phyloP scores from a whole-genome alignment of 2,329 filamentous ascomycete species.

The Didymella lethalis region DNA sequence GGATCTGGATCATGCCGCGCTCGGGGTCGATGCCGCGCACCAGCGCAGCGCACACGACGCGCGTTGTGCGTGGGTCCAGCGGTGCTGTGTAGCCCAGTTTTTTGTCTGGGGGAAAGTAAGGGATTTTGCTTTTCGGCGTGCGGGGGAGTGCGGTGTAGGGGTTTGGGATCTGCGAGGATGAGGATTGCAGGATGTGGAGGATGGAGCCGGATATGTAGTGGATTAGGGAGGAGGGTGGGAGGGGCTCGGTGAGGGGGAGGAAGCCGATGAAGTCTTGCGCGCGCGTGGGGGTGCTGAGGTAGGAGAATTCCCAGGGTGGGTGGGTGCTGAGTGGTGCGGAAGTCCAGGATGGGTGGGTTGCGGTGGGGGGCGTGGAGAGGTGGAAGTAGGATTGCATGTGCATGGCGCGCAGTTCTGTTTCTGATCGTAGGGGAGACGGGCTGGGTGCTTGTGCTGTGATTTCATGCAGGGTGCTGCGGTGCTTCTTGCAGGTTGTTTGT shows the following conservation, averaged over 20 bases:
- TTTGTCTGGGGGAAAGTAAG: slow-evolving; percentile 64
- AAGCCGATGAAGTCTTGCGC: slow-evolving; percentile 66
- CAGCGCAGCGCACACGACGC: slow-evolving; percentile 70
- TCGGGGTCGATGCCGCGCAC: slow-evolving; percentile 72
- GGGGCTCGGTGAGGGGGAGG: slow-evolving; percentile 71
- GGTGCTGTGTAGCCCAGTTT: slow-evolving; percentile 54
- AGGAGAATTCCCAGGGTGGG: slow-evolving; percentile 69
- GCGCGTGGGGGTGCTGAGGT: slow-evolving; percentile 59
- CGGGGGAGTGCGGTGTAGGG: slow-evolving; percentile 45
- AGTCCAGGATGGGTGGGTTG: slow-evolving; percentile 57
- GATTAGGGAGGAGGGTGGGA: slow-evolving; percentile 64
- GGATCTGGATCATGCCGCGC: slow-evolving; percentile 65
- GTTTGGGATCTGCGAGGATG: slow-evolving; percentile 52
- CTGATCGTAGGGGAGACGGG: slow-evolving; percentile 60
- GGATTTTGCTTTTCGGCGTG: slow-evolving; percentile 63
- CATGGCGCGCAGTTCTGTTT: slow-evolving; percentile 74
- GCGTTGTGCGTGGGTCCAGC: slow-evolving; percentile 67
- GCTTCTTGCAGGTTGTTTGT: slow-evolving; percentile 49
- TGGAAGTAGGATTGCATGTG: slow-evolving; percentile 85
- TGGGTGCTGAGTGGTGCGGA: slow-evolving; percentile 63
- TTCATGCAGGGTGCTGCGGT: slow-evolving; percentile 55
- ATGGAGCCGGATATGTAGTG: slow-evolving; percentile 76
- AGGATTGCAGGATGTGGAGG: slow-evolving; percentile 70
- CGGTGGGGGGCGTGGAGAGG: slow-evolving; percentile 29
- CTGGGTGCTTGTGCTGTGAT: slow-evolving; percentile 63